Base-by-base conservation (phyloP, 768 basidiomycete genomes). In the Tulasnella sp. region DNA sequence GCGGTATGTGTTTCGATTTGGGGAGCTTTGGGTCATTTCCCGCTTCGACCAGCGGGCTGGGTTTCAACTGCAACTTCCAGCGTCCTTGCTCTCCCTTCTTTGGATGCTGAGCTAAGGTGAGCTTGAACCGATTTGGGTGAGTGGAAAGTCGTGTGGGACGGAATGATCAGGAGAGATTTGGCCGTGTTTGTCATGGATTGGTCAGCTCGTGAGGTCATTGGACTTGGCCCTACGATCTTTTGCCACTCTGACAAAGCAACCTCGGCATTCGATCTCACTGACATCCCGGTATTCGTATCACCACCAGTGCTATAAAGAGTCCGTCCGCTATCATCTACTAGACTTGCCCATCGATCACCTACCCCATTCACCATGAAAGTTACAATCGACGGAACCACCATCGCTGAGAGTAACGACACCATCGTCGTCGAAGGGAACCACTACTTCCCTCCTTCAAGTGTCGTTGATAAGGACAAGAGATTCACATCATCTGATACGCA, bases 371-470 rank as follows among this genome's bases (percentile, higher is more conserved):
- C n/a, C 80, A 79, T 82, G 81, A 88, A 86, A 82, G 90, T 87
- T 39, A 83, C 84, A 2, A 79, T 89, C 76, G 83, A 88, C 79
- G 86, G 85, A 36, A 82, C 82, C 17, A 82, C 86, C 17, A 84
- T 93, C 79, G 92, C 92, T 0, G 86, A 91, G 74, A 87, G 86
- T 7, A 82, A 85, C 78, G 82, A 84, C 0, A 89, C 91, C 0
- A 82, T 88, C 42, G 81, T 87, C 7, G 86, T 93, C 67, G 91
- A 92, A 79, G 87, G 86, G 15, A 92, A 91, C 78, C 88, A 91
- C 78, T 93, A 93, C 83, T 93, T 93, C 81, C 91, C 92, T 4
- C 88, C 89, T 0, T 81, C 84, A 1, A 83, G 86, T 42, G 29
- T 68, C 0, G 83, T 93, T 34, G 83, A 86, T 52, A 84, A 82